Base-by-base conservation (phyloP, 2,329 filamentous ascomycete species). In the Botrytis medusae region DNA sequence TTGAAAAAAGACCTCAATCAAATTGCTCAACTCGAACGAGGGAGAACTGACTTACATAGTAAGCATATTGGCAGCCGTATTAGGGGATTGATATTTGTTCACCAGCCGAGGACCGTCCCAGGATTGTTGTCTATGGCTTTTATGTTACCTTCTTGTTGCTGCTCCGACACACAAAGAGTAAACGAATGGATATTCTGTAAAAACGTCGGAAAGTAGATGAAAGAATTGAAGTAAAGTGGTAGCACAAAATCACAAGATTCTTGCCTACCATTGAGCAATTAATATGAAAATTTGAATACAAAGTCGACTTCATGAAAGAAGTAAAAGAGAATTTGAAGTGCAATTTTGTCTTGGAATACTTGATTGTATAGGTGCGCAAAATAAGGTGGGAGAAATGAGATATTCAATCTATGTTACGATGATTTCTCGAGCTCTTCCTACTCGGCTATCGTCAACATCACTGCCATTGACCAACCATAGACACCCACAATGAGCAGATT, bases 21-120 rank as follows among this genome's bases (percentile, higher is more conserved):
- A 2, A 42, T 22, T n/a, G 20, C 51, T 51, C 3, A 20, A 37
- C 22, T 34, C 46, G 25, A 63, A 51, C 40, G 29, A 63, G 64
- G 44, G 69, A 34, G 29, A 48, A 44, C 44, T 18, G 29, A 69
- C 74, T 73, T 76, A 77, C 76, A 76, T 18, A 9, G 75, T 75
- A 34, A 76, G 73, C 75, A 77, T 77, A 14, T 73, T 69, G 72
- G 22, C 65, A 16, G 42, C 25, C 25, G 25, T 16, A 14, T 37
- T 6, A 68, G 16, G 25, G 4, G 34, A 16, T 54, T 29, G 64
- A 4, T 68, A 40, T 54, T 29, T 57, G 46, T 42, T 42, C 16
- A 67, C 34, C 46, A 54, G 18, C 25, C 25, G 65, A 68, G 25
- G 25, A 12, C 40, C 1, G 65, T 54, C 18, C 42, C 20, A 2